phyloP scores from a whole-genome alignment of 495 filamentous ascomycete species.

The Aspergillus biplanus region DNA sequence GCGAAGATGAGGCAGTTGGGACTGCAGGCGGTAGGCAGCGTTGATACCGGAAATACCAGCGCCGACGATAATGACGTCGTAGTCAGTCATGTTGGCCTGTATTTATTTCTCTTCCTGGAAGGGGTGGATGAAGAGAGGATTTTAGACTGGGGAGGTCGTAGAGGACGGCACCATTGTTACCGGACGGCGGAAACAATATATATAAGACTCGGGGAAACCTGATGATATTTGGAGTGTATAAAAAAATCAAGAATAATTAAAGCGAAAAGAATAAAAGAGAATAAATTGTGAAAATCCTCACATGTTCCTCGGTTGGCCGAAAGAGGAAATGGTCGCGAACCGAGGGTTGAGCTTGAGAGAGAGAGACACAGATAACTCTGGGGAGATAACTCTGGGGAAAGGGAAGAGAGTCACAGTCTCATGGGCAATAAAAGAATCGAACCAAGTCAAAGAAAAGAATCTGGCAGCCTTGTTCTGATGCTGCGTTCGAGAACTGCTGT shows the following conservation, averaged over 20 bases:
- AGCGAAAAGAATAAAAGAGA: background rate
- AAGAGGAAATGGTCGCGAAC: conserved; percentile 18
- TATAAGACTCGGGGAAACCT: background rate
- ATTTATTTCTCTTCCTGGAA: conserved; percentile 27
- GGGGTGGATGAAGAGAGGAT: background rate
- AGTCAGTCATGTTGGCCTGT: conserved; percentile 22
- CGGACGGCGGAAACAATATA: background rate
- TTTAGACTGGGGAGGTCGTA: background rate
- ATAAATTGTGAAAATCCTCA: conserved; percentile 10
- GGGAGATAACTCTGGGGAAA: no score
- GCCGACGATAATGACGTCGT: conserved; percentile 71
- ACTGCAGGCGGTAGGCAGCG: conserved; percentile 68
- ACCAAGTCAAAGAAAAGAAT: no score
- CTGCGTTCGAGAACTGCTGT: no score
- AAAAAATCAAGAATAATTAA: background rate
- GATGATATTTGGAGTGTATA: background rate
- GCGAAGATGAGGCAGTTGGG: conserved; percentile 52
- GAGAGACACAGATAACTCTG: background rate
- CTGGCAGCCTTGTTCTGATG: no score
- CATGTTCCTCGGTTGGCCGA: conserved; percentile 37
- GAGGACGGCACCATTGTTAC: background rate
- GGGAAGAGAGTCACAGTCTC: no score
- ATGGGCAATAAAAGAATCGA: no score
- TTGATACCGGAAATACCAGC: conserved; percentile 81
- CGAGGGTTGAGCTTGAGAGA: conserved; percentile 1